These are phyloP conservation scores for Xylogone sp. DNA, from an alignment of 2,329 filamentous ascomycete species.

Conservation along the genomic window DNA sequence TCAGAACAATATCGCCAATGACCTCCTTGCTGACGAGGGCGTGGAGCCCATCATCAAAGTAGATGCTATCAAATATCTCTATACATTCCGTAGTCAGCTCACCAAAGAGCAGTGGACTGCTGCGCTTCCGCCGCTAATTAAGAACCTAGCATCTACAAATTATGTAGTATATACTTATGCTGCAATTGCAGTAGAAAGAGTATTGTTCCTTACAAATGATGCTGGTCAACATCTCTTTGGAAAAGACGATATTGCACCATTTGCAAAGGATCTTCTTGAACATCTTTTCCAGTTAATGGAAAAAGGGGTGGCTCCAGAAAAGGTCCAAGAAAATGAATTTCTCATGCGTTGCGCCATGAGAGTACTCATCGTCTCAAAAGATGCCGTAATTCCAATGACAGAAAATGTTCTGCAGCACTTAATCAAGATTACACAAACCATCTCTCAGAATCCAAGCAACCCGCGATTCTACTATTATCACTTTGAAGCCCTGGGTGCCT, in stretches of 20 bases:
- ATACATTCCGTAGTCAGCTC: conserved; percentile 93
- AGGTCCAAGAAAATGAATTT: conserved; percentile 98
- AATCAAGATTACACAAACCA: conserved; percentile 84
- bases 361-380: conserved; percentile 89
- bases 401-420: conserved; percentile 81
- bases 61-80: conserved; percentile 96
- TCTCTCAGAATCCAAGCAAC: conserved; percentile 93
- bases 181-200: conserved; percentile 91
- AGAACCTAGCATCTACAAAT: conserved; percentile 83
- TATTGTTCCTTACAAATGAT: conserved; percentile 77
- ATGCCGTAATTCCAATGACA: conserved; percentile 68
- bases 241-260: conserved; percentile 71
- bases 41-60: conserved; percentile 88
- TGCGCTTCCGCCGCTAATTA: conserved; percentile 84
- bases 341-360: conserved; percentile 98
- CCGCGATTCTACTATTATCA: conserved; percentile 98
- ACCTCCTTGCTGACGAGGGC: conserved; percentile 67
- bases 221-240: conserved; percentile 75
- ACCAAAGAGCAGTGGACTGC: conserved; percentile 89
- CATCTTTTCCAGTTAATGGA: conserved; percentile 92
- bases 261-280: conserved; percentile 80
- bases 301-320: conserved; percentile 77
- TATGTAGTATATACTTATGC: conserved; percentile 98
- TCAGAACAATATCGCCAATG: conserved; percentile 85
- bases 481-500: conserved; percentile 88